Percentiles rank a stretch among this genome's conserved stretches.
phyloP scores from a whole-genome alignment of 352 stramenopile species.

The Phytophthora macrochlamydospora region DNA sequence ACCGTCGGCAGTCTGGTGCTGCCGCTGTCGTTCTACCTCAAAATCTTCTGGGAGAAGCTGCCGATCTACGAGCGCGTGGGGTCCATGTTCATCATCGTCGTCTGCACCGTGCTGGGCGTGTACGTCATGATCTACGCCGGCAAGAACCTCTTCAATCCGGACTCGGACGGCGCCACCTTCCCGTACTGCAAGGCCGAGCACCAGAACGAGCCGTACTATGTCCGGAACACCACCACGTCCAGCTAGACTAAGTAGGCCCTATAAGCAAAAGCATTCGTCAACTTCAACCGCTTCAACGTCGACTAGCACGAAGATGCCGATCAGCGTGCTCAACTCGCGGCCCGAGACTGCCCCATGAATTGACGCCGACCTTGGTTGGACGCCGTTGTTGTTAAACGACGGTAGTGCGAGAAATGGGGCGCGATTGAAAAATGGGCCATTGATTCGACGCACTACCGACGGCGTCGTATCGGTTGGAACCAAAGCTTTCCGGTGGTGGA shows the following conservation, averaged over 20 bases:
- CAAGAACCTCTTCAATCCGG: slow-evolving; percentile 3
- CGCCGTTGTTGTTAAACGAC: neutral
- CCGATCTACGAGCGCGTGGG: slow-evolving; percentile 45
- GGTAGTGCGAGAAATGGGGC: neutral
- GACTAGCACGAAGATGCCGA: neutral
- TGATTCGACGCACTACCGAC: neutral
- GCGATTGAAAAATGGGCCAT: neutral
- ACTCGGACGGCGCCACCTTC: slow-evolving; percentile 6
- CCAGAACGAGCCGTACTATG: slow-evolving; percentile 1
- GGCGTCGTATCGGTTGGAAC: neutral
- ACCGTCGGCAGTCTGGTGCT: slow-evolving; percentile 44
- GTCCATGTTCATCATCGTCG: slow-evolving; percentile 35
- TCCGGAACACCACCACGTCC: slow-evolving; percentile 4
- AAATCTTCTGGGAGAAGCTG: slow-evolving; percentile 43
- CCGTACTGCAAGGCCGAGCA: neutral
- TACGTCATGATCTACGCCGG: slow-evolving; percentile 1
- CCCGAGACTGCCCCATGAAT: neutral
- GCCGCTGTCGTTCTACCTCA: slow-evolving; percentile 57
- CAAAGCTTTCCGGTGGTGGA: too few species aligned
- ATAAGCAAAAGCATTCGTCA: slow-evolving; percentile 6
- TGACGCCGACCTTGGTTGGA: neutral
- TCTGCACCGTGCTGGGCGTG: neutral
- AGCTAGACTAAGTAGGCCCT: slow-evolving; percentile 8
- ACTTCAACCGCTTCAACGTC: slow-evolving; percentile 12
- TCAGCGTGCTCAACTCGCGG: slow-evolving; percentile 1